phyloP scores from a whole-genome alignment of 2,329 filamentous ascomycete species.

The Aureobasidium vineae region DNA sequence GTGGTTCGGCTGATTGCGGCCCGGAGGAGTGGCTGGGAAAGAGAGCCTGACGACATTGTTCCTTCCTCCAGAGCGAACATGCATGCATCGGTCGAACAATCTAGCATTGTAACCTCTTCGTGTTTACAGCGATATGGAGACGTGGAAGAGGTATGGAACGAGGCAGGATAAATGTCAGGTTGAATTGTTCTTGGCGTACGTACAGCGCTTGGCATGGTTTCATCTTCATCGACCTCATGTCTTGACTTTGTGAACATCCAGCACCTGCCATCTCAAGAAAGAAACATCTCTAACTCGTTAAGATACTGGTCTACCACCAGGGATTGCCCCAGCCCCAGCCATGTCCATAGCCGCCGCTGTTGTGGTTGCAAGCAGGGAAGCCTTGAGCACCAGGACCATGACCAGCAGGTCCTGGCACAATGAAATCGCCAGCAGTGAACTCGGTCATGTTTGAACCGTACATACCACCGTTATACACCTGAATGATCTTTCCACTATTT shows the following conservation, averaged over 20 bases:
- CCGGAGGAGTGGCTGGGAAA: background rate
- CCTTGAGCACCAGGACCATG: constrained; percentile 12
- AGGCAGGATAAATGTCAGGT: background rate
- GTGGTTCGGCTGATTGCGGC: constrained; percentile 17
- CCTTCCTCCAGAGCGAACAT: background rate
- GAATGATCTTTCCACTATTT: constrained; percentile 19
- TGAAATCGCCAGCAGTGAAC: constrained; percentile 16
- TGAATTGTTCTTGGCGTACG: constrained; percentile 12
- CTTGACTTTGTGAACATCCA: background rate
- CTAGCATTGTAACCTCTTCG: background rate
- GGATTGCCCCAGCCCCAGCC: constrained; percentile 21
- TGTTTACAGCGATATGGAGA: background rate
- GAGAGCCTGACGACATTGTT: background rate
- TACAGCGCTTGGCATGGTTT: constrained; percentile 2
- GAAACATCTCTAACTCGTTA: background rate
- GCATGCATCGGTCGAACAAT: background rate
- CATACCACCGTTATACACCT: constrained; percentile 18
- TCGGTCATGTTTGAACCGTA: constrained; percentile 15
- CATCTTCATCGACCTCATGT: background rate
- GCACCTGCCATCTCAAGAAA: background rate
- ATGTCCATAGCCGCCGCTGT: constrained; percentile 16
- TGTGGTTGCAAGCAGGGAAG: constrained; percentile 20
- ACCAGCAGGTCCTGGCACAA: constrained; percentile 15
- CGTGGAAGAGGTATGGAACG: background rate
- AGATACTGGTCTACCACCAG: background rate